Base-by-base conservation (phyloP, 495 filamentous ascomycete species). In the Neurospora sublineolata region DNA sequence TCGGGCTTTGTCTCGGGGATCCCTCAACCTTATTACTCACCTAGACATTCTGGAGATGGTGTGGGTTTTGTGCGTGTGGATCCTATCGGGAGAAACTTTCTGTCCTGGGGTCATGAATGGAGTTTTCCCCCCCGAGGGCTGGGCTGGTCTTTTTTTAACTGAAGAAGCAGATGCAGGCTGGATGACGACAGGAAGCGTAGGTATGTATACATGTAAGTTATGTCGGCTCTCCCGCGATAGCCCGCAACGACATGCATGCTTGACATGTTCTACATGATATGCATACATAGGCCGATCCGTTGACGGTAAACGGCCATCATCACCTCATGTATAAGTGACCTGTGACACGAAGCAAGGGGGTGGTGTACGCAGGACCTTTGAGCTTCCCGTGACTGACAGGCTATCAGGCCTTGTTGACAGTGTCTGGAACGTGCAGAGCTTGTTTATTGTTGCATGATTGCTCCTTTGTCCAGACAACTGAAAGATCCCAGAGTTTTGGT, bases 401-500 rank as follows among this genome's bases (percentile, higher is more conserved):
- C 38, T 42, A 69, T 69, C 38, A 42, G 37, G 20, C 68, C 68
- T 52, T 52, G 6, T 69, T 69, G 41, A 36, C 52, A 60, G 12
- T 64, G 52, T 64, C 52, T 64, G 23, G 52, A 64, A 64, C 52
- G 27, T 69, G 33, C 64, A 72, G 64, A 68, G 16, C 64, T 18
- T 68, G 64, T 72, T 72, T 72, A 72, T 72, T 58, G 18, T 37
- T 42, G 38, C 37, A 69, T 69, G 23, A n/a, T 38, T 23, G 18
- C 39, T 23, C 68, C 30, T 69, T 33, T 70, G 27, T 68, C 20
- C 20, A 20, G 20, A 37, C 69, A 36, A n/a, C n/a, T n/a, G n/a
- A n/a, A 44, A 67, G 69, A 67, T 58, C 10, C 69, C 69, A 30
- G 20, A 18, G 30, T 73, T 73, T 69, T 72, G 67, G 73, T 75